These are phyloP conservation scores for Chernovozyma aurita DNA, from an alignment of 1,139 yeast species.

Conservation along the genomic window DNA sequence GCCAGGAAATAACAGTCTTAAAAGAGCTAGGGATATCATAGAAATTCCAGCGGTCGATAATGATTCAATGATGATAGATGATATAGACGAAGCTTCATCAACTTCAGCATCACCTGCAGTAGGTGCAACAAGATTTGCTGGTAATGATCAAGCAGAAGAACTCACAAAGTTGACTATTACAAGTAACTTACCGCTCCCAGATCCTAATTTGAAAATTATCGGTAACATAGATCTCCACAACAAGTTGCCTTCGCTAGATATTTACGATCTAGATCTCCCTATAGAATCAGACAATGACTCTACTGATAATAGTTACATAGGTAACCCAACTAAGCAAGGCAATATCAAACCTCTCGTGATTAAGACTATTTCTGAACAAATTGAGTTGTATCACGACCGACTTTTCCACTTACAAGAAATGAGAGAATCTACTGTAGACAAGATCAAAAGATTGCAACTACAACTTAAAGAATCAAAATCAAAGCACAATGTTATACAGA, in stretches of 20 bases:
- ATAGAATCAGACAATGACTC: not conserved
- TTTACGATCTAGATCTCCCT: constrained; percentile 5
- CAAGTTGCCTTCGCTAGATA: not conserved
- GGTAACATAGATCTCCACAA: not conserved
- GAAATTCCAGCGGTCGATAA: no score
- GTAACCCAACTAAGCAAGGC: not conserved
- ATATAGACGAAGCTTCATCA: no score
- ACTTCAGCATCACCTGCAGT: not conserved
- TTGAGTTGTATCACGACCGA: not conserved
- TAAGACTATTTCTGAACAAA: not conserved
- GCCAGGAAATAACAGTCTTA: not conserved
- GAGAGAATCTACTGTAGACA: not conserved
- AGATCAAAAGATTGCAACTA: not conserved
- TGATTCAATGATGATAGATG: no score
- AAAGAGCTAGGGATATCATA: no score
- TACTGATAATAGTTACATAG: not conserved
- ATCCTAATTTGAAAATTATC: not conserved
- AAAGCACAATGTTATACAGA: no score
- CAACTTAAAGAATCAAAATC: not conserved
- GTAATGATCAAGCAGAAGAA: not conserved
- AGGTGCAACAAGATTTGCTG: not conserved
- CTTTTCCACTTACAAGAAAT: not conserved
- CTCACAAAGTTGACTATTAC: not conserved
- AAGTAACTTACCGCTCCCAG: not conserved
- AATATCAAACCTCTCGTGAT: not conserved